Conservation (phyloP, 805 yeast species). For the Nakazawaea siamensis region DNA sequence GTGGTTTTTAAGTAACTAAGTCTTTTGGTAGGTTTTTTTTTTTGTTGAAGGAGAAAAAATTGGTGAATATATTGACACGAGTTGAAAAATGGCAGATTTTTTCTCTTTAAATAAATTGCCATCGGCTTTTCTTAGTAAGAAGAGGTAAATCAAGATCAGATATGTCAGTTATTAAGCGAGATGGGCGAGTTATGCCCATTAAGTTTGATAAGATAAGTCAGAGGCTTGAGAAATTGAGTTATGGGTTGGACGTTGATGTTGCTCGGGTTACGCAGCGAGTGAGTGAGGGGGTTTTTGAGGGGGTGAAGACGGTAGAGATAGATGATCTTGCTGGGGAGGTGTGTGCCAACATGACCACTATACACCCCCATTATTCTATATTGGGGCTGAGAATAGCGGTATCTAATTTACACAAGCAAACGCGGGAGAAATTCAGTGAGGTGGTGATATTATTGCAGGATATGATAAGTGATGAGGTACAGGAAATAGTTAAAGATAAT, state of each 20-base stretch:
- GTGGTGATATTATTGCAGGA: constrained; percentile 61
- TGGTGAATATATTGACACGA: too few species aligned
- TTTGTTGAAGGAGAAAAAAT: too few species aligned
- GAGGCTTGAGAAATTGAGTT: constrained; percentile 85
- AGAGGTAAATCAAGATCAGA: constrained; percentile 15
- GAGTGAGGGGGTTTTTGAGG: constrained; percentile 93
- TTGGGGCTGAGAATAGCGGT: constrained; percentile 95
- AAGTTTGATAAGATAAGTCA: constrained; percentile 97
- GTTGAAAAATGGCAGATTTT: too few species aligned
- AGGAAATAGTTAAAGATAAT: constrained; percentile 53
- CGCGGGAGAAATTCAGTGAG: constrained; percentile 76
- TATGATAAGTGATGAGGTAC: constrained; percentile 62
- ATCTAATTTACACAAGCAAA: constrained; percentile 89
- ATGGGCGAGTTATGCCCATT: constrained; percentile 91
- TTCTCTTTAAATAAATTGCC: too few species aligned
- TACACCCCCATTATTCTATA: constrained; percentile 95
- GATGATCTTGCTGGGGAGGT: constrained; percentile 87
- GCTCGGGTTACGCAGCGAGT: constrained; percentile 95
- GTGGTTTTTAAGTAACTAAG: too few species aligned
- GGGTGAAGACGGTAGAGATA: constrained; percentile 88
- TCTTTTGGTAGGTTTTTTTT: too few species aligned
- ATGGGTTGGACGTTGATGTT: too few species aligned
- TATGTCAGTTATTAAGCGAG: constrained; percentile 87
- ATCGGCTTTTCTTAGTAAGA: constrained; percentile 17
- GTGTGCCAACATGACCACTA: constrained; percentile 94